Conservation (phyloP, 106 monocot species). For the Gastrodia elata region DNA sequence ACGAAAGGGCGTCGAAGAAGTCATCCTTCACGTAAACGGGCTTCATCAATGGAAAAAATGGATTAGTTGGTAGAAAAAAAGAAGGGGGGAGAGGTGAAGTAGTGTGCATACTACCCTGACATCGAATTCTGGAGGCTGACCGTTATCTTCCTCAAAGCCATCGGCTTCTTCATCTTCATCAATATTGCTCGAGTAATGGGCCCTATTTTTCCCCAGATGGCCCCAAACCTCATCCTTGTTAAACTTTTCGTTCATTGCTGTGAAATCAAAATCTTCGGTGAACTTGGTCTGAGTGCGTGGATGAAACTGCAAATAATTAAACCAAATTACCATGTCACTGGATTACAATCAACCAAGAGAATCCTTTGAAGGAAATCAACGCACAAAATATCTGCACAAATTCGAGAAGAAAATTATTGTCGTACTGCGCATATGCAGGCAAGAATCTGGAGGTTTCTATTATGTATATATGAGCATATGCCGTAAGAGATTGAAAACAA, state of each 20-base stretch:
- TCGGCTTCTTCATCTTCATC: conserved; percentile 18
- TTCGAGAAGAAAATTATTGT: too few species aligned
- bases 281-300: conserved; percentile 13
- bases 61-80: neutral
- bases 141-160: conserved; percentile 8
- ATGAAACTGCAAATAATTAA: conserved; percentile 15
- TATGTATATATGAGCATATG: too few species aligned
- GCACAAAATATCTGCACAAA: too few species aligned
- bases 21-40: conserved; percentile 85
- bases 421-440: too few species aligned
- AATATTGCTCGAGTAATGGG: conserved; percentile 4
- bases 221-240: conserved; percentile 58
- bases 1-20: conserved; percentile 91
- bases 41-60: neutral
- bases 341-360: neutral
- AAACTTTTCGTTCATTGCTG: conserved; percentile 52
- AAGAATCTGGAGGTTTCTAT: too few species aligned
- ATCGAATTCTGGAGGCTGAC: conserved; percentile 1
- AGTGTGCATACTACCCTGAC: conserved; percentile 13
- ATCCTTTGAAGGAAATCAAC: too few species aligned
- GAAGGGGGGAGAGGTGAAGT: neutral
- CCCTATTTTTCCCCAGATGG: conserved; percentile 23
- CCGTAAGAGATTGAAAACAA: too few species aligned
- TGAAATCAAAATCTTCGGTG: conserved; percentile 47
- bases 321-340: conserved; percentile 5